Conservation (phyloP, 2,329 filamentous ascomycete species). For the Pseudogymnoascus sp. region DNA sequence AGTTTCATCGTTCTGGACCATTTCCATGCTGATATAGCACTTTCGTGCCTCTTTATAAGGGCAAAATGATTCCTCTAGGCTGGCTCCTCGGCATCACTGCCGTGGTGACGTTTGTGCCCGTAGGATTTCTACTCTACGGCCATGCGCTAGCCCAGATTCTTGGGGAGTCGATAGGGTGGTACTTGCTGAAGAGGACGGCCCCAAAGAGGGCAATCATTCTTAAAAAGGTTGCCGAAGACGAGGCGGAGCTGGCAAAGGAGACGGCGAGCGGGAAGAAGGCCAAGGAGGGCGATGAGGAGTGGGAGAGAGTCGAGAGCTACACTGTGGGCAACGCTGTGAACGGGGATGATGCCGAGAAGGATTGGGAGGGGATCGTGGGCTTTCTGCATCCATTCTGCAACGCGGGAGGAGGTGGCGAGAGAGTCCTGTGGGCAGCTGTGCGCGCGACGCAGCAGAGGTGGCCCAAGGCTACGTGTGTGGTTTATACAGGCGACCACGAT, state of each 20-base stretch:
- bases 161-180: neutral
- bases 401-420: constrained; percentile 88
- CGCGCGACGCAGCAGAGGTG: constrained; percentile 81
- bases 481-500: constrained; percentile 94
- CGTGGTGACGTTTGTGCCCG: neutral
- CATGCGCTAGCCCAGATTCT: constrained; percentile 4
- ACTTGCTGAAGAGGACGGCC: neutral
- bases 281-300: constrained; percentile 30
- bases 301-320: constrained; percentile 60
- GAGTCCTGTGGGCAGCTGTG: constrained; percentile 93
- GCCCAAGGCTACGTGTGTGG: constrained; percentile 80
- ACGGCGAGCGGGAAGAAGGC: constrained; percentile 27
- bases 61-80: constrained; percentile 1
- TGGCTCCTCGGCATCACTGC: constrained; percentile 4
- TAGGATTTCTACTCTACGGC: neutral
- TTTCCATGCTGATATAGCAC: constrained; percentile 4
- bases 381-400: constrained; percentile 99
- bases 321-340: constrained; percentile 37
- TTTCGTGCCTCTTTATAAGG: constrained; percentile 5
- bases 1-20: neutral
- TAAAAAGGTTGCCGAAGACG: constrained; percentile 12
- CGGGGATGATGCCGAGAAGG: constrained; percentile 38
- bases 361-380: constrained; percentile 80
- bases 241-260: neutral
- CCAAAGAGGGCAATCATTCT: constrained; percentile 22